phyloP scores from a whole-genome alignment of 306 rosid species.

The Acacia confusa region DNA sequence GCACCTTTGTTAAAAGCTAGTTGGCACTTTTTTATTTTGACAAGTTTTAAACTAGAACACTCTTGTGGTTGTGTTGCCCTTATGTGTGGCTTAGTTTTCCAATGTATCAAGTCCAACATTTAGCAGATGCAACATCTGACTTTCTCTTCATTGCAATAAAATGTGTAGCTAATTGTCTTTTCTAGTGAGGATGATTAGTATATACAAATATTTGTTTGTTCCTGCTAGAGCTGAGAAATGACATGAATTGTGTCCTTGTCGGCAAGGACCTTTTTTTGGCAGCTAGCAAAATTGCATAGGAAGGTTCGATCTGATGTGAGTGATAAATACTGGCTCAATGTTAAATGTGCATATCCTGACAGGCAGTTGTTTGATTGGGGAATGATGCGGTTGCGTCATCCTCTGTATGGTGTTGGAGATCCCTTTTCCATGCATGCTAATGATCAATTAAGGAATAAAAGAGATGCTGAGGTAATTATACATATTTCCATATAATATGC shows the following conservation, averaged over 20 bases:
- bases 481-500: not conserved
- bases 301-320: conserved; percentile 83
- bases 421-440: conserved; percentile 90
- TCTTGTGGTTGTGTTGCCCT: conserved; percentile 1
- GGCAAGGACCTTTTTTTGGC: conserved; percentile 64
- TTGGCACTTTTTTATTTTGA: conserved; percentile 8
- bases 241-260: too few species aligned
- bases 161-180: conserved; percentile 21
- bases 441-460: conserved; percentile 85
- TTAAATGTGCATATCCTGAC: conserved; percentile 82
- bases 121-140: conserved; percentile 8
- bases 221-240: too few species aligned
- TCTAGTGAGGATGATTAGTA: conserved; percentile 30
- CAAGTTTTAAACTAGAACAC: conserved; percentile 16
- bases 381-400: conserved; percentile 84
- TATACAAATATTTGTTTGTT: too few species aligned
- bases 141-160: conserved; percentile 22
- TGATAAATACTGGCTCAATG: conserved; percentile 84
- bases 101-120: conserved; percentile 19
- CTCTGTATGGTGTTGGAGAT: conserved; percentile 96
- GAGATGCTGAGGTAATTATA: conserved; percentile 82
- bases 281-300: conserved; percentile 85
- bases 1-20: not conserved
- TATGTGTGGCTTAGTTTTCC: conserved; percentile 17
- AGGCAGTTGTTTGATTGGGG: conserved; percentile 94